Evolutionary conservation across 78 protist genomes (phyloP), one percentile per base, ranked within the genome.

Genomic region (Tieghemostelium lacteum): DNA sequence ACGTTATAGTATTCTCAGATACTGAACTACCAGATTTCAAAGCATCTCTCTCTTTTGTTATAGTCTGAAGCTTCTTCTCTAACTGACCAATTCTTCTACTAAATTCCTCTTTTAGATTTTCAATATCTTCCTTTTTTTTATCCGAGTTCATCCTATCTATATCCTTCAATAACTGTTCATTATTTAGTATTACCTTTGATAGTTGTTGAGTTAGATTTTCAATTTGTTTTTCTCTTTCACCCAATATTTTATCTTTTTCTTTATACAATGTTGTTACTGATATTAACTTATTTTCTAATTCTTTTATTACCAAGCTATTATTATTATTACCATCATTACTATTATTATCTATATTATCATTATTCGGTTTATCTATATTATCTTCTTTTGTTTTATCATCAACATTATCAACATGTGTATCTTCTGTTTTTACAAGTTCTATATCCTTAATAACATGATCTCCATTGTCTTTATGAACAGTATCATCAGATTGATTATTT

Each of bases 31-130:
- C 91, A 34, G 49, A 7, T 63, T 45, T 74, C 2, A 60, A 39
- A 28, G 71, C 36, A 66, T 86, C 93, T 37, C 93, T 55, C 50
- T 86, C 93, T 66, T 73, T 71, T 28, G 73, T 63, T 17, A 73
- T 52, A 0, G 31, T 28, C 16, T 14, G 19, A 10, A 75, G 20
- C 24, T 66, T 73, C 72, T 86, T 86, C 29, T 86, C 93, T 20
- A 86, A 22, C 22, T 57, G 62, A 36, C 67, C 85, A 5, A 86
- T 39, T 63, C 93, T 63, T 50, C 75, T 71, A 22, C 78, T 69
- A 40, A 86, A 86, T 54, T 86, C 93, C 17, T 73, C 93, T 40
- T 86, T 86, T 55, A 86, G 60, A 64, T 86, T 74, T 40, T 86
- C 87, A 3, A 86, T 54, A 40, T 73, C 85, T 31, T 73, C 85